Evolutionary conservation across 2,329 filamentous ascomycete species (phyloP).

Genomic region (Aureobasidium sp.): DNA sequence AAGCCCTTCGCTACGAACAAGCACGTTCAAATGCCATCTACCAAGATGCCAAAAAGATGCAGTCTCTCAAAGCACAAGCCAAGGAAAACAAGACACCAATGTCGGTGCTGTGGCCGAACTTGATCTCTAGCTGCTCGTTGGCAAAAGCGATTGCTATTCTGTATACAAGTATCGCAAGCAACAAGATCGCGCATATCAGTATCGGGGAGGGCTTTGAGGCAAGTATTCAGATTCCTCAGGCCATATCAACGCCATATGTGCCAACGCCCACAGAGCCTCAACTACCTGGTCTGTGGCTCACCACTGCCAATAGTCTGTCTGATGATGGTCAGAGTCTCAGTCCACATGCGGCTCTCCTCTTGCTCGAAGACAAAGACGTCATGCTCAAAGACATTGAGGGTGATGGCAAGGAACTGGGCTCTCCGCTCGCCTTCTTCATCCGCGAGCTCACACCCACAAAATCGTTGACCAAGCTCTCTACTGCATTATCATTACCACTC

Average conservation of each 20-base stretch:
- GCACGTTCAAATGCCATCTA: slow-evolving; percentile 84
- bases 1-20: slow-evolving; percentile 87
- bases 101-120: slow-evolving; percentile 59
- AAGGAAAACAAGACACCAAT: slow-evolving; percentile 47
- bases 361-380: slow-evolving; percentile 74
- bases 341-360: slow-evolving; percentile 76
- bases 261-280: slow-evolving; percentile 59
- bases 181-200: slow-evolving; percentile 76
- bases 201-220: slow-evolving; percentile 56
- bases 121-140: slow-evolving; percentile 64
- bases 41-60: slow-evolving; percentile 77
- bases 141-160: slow-evolving; percentile 76
- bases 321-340: slow-evolving; percentile 62
- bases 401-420: slow-evolving; percentile 66
- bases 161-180: slow-evolving; percentile 71
- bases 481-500: slow-evolving; percentile 63
- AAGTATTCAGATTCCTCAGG: slow-evolving; percentile 53
- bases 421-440: slow-evolving; percentile 66
- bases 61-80: slow-evolving; percentile 72
- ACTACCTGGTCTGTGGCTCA: slow-evolving; percentile 73
- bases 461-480: slow-evolving; percentile 62
- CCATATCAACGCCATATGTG: slow-evolving; percentile 62
- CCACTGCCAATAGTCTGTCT: slow-evolving; percentile 68
- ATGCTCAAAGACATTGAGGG: slow-evolving; percentile 61
- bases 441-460: slow-evolving; percentile 52